Percentiles rank a stretch among this genome's conserved stretches.
Conservation (phyloP, 1,284 basidiomycete species). For the Thecaphora thlaspeos region DNA sequence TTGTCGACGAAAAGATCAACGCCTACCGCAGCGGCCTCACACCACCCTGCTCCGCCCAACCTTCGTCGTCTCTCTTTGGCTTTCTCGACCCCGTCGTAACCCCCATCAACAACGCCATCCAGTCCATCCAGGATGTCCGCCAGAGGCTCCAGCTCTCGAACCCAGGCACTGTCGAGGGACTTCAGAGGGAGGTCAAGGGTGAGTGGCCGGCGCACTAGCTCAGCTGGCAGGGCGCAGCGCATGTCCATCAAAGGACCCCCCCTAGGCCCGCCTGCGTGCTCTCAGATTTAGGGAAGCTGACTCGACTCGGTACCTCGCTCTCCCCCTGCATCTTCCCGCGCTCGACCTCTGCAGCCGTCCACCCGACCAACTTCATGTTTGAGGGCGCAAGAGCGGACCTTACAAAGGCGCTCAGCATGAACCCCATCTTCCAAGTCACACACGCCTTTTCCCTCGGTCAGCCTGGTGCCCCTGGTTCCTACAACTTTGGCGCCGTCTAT, state of each 20-base stretch:
- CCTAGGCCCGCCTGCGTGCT: too few relatives aligned
- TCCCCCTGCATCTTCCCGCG: background rate
- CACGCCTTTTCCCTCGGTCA: constrained; percentile 87
- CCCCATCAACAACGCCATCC: constrained; percentile 31
- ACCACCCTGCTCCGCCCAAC: constrained; percentile 23
- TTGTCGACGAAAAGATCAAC: constrained; percentile 31
- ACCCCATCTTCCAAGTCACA: constrained; percentile 95
- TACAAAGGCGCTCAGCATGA: constrained; percentile 87
- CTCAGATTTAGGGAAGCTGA: background rate
- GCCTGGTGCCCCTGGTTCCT: constrained; percentile 64
- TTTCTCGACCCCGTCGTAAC: constrained; percentile 45
- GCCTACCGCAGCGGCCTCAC: constrained; percentile 29
- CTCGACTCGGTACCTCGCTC: background rate
- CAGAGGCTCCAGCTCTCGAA: constrained; percentile 47
- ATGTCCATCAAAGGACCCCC: too few relatives aligned
- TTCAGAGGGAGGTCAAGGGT: constrained; percentile 62
- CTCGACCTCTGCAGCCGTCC: constrained; percentile 74
- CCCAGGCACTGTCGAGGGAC: constrained; percentile 53
- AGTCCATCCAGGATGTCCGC: constrained; percentile 37
- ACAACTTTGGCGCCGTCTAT: constrained; percentile 93
- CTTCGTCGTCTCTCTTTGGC: constrained; percentile 34
- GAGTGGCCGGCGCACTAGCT: too few relatives aligned
- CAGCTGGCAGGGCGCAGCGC: too few relatives aligned
- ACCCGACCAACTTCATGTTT: constrained; percentile 90
- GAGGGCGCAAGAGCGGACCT: constrained; percentile 95